Conservation (phyloP, 495 filamentous ascomycete genomes). For the Amorphotheca resinae region DNA sequence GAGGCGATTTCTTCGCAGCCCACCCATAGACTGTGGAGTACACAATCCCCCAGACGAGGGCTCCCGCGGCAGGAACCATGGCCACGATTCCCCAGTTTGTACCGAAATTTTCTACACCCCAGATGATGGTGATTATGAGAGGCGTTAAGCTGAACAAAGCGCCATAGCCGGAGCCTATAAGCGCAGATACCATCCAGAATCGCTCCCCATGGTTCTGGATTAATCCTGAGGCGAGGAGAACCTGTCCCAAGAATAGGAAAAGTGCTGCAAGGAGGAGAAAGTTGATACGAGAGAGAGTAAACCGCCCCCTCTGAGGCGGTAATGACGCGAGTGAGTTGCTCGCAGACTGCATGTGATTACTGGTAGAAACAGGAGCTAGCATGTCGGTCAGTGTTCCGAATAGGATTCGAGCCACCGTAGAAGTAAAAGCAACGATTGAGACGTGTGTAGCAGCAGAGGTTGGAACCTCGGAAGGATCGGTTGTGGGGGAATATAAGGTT, state of each 20-base stretch:
- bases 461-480: conserved; percentile 30
- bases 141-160: conserved; percentile 80
- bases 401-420: conserved; percentile 74
- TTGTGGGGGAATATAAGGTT: conserved; percentile 57
- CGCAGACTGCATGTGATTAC: conserved; percentile 18
- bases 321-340: conserved; percentile 18
- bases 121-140: conserved; percentile 86
- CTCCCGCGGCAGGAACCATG: conserved; percentile 75
- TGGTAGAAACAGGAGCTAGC: conserved; percentile 55
- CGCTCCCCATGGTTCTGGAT: conserved; percentile 51
- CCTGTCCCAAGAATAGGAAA: conserved; percentile 63
- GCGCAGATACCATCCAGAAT: conserved; percentile 68
- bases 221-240: conserved; percentile 59
- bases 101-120: conserved; percentile 96
- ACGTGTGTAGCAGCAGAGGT: conserved; percentile 78
- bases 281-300: conserved; percentile 59
- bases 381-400: conserved; percentile 80
- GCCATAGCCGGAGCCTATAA: conserved; percentile 84
- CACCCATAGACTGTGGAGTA: conserved; percentile 74
- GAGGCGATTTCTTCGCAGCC: conserved; percentile 28
- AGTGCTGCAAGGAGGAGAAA: conserved; percentile 68
- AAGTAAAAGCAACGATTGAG: conserved; percentile 79
- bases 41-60: conserved; percentile 72
- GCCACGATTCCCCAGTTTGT: conserved; percentile 96
- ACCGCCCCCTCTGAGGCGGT: conserved; percentile 20